Conservation (phyloP, 352 stramenopile species). For the Pythium aristosporum region DNA sequence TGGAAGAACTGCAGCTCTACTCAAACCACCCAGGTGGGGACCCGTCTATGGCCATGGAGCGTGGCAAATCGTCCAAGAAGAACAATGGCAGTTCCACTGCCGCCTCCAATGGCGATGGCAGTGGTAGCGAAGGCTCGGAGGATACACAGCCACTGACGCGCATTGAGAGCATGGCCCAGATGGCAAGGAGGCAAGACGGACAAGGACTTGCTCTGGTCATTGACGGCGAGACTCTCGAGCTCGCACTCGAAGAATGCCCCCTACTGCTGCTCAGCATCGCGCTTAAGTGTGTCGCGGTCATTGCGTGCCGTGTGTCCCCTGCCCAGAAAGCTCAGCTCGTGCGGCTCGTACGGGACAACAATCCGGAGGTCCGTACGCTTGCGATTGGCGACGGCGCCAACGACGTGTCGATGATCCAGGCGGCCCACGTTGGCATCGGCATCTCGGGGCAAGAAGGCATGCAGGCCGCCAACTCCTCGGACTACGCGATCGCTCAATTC, state of each 20-base stretch:
- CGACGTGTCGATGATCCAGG: constrained; percentile 95
- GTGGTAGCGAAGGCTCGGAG: constrained; percentile 21
- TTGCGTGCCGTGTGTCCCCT: constrained; percentile 93
- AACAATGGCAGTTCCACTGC: not conserved
- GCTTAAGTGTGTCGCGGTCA: constrained; percentile 64
- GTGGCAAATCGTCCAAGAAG: constrained; percentile 18
- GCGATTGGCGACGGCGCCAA: constrained; percentile 94
- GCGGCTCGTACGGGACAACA: constrained; percentile 88
- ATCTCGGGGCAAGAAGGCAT: constrained; percentile 92
- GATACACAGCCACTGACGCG: constrained; percentile 39
- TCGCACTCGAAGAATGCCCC: constrained; percentile 73
- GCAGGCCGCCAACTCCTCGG: constrained; percentile 91
- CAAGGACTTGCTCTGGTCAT: constrained; percentile 75
- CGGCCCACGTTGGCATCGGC: constrained; percentile 90
- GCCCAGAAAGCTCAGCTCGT: constrained; percentile 94
- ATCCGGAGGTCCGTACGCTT: constrained; percentile 79
- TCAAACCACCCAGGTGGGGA: constrained; percentile 29
- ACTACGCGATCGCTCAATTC: constrained; percentile 95
- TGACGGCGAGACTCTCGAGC: constrained; percentile 78
- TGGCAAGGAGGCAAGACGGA: constrained; percentile 39
- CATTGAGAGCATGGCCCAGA: constrained; percentile 63
- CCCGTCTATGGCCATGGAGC: constrained; percentile 14
- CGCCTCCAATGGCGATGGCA: constrained; percentile 14
- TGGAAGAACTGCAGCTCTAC: constrained; percentile 61
- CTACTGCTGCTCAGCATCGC: constrained; percentile 72